Percentiles rank a stretch among this genome's conserved stretches.
phyloP scores from a whole-genome alignment of 345 rosid species.

The Salix koriyanagi region DNA sequence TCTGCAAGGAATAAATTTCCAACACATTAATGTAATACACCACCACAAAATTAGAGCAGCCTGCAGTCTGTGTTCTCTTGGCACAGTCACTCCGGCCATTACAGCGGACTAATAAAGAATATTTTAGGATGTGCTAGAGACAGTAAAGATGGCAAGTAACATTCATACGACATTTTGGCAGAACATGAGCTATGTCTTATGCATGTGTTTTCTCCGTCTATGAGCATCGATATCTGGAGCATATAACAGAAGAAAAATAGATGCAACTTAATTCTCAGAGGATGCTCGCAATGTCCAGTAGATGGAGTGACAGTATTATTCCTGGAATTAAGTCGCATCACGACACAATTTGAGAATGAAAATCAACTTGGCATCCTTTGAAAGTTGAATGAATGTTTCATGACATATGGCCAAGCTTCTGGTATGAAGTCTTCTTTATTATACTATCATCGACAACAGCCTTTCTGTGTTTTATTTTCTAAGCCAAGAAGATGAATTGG shows the following conservation, averaged over 20 bases:
- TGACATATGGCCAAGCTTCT: neutral
- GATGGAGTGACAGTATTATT: neutral
- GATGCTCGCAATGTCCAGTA: neutral
- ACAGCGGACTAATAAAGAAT: neutral
- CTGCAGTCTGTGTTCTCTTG: neutral
- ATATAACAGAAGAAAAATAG: neutral
- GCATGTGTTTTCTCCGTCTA: neutral
- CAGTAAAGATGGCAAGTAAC: neutral
- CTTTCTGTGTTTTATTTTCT: neutral
- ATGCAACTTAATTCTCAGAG: neutral
- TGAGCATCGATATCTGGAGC: neutral
- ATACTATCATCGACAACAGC: neutral
- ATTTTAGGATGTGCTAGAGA: neutral
- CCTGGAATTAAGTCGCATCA: neutral
- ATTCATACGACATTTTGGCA: neutral
- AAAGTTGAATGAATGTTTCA: too few relatives aligned
- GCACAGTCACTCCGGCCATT: neutral
- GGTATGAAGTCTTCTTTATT: neutral
- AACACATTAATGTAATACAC: neutral
- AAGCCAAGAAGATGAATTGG: neutral
- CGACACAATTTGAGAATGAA: neutral
- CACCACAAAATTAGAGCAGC: neutral
- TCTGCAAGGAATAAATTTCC: slow-evolving; percentile 29
- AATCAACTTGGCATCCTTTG: neutral
- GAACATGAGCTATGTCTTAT: neutral